Conservation (phyloP, 2,329 filamentous ascomycete species). For the Ophiostoma perfectum region DNA sequence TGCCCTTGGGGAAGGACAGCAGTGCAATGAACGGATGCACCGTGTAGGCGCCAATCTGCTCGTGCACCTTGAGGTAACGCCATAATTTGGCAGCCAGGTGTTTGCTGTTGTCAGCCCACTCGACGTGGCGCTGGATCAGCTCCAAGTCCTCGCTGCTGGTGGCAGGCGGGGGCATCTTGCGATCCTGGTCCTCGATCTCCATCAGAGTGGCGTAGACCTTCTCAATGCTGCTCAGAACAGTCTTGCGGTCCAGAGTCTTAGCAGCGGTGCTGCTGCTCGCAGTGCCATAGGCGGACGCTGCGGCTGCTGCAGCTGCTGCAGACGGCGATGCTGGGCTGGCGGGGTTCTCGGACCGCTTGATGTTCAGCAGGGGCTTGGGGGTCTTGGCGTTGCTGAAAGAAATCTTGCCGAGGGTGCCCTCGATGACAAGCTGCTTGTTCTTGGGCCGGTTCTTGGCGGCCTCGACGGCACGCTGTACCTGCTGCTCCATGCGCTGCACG, state of each 20-base stretch:
- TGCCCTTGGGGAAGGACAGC: constrained; percentile 89
- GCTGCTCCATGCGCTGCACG: constrained; percentile 98
- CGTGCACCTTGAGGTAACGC: constrained; percentile 84
- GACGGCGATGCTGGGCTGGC: constrained; percentile 34
- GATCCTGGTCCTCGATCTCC: constrained; percentile 89
- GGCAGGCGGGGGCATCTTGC: constrained; percentile 62
- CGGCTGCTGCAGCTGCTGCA: constrained; percentile 33
- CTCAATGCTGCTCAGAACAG: constrained; percentile 80
- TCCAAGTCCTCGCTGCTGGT: constrained; percentile 61
- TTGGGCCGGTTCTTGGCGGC: constrained; percentile 97
- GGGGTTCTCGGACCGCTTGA: constrained; percentile 69
- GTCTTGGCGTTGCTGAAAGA: constrained; percentile 99
- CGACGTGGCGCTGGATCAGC: constrained; percentile 65
- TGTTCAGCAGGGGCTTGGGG: constrained; percentile 87
- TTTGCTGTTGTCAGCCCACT: constrained; percentile 69
- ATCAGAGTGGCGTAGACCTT: constrained; percentile 82
- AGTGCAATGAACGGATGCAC: constrained; percentile 94
- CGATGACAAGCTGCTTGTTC: constrained; percentile 93
- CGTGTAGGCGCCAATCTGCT: constrained; percentile 72
- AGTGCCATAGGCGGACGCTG: constrained; percentile 10
- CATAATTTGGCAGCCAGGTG: constrained; percentile 76
- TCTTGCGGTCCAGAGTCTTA: constrained; percentile 67
- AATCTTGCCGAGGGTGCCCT: constrained; percentile 94
- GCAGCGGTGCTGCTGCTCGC: constrained; percentile 23
- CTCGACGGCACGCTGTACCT: constrained; percentile 94